A percentile compares a stretch with the other conserved stretches of the same genome.
phyloP scores from a whole-genome alignment of 2,329 filamentous ascomycete species.

The Ophiostoma novo-ulmi region DNA sequence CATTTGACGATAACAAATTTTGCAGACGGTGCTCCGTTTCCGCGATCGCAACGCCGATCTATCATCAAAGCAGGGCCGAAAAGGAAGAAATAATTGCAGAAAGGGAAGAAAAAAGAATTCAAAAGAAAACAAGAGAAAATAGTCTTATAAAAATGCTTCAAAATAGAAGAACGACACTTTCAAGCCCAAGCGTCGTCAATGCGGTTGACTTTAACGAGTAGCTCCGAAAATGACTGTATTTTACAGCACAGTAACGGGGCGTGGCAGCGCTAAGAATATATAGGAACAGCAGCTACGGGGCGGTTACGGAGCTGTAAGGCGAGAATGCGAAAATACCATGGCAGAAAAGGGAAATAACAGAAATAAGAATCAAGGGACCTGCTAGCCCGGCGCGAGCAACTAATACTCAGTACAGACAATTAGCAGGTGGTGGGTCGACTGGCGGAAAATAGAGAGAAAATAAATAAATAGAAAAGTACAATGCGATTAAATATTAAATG shows the following conservation, averaged over 20 bases:
- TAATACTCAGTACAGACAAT: background rate
- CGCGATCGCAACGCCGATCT: constrained; percentile 16
- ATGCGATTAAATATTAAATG: background rate
- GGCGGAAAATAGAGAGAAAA: constrained; percentile 4
- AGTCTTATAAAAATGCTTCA: background rate
- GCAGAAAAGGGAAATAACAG: no score
- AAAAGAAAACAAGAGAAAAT: constrained; percentile 1
- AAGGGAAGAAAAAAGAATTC: background rate
- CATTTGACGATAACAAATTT: background rate
- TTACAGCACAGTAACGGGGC: constrained; percentile 11
- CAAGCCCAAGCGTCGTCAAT: background rate
- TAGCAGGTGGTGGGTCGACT: background rate
- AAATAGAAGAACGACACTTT: background rate
- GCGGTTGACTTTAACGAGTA: background rate
- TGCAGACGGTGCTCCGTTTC: background rate
- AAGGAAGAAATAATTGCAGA: background rate
- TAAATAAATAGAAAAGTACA: background rate
- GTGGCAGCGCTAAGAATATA: background rate
- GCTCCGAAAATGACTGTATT: constrained; percentile 1
- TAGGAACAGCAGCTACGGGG: background rate
- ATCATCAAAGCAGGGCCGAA: constrained; percentile 18
- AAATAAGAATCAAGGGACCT: background rate
- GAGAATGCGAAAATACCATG: background rate
- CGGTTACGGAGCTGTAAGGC: background rate
- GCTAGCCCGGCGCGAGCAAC: constrained; percentile 1